phyloP scores from a whole-genome alignment of 768 basidiomycete species.

The Podaxis pistillaris region DNA sequence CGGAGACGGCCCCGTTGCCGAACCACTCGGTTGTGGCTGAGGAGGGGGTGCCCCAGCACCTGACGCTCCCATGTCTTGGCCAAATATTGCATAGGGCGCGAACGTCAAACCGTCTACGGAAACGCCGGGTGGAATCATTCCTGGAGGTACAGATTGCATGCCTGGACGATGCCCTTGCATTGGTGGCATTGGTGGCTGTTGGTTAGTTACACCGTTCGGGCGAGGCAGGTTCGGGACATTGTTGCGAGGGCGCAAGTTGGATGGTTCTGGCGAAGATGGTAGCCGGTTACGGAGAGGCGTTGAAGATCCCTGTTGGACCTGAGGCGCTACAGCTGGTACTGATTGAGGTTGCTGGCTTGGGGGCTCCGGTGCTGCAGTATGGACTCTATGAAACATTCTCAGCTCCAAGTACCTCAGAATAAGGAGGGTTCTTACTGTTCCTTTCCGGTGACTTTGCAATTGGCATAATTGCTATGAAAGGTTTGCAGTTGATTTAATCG shows the following conservation, averaged over 20 bases:
- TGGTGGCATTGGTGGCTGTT: conserved; percentile 15
- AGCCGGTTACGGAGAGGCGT: conserved; percentile 2
- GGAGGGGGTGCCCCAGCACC: conserved; percentile 21
- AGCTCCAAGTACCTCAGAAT: neutral
- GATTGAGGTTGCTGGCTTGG: conserved; percentile 7
- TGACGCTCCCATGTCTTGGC: conserved; percentile 10
- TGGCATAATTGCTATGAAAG: conserved; percentile 75
- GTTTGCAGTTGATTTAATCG: conserved; percentile 68
- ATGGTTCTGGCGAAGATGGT: conserved; percentile 5
- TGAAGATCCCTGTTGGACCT: conserved; percentile 2
- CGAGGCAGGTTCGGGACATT: neutral
- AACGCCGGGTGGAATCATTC: conserved; percentile 11
- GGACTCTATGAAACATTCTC: neutral
- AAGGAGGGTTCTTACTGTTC: conserved; percentile 48
- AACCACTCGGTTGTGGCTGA: neutral
- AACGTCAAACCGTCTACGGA: conserved; percentile 11
- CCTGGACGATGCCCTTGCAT: conserved; percentile 16
- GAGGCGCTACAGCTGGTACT: conserved; percentile 16
- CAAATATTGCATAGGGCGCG: conserved; percentile 8
- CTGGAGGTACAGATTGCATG: conserved; percentile 10
- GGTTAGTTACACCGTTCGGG: conserved; percentile 2
- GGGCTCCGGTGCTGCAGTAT: neutral
- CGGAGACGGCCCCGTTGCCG: conserved; percentile 11
- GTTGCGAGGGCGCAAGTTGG: neutral
- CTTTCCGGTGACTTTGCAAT: conserved; percentile 74